phyloP scores from a whole-genome alignment of 2,329 filamentous ascomycete species.

The Tricladium varicosporioides region DNA sequence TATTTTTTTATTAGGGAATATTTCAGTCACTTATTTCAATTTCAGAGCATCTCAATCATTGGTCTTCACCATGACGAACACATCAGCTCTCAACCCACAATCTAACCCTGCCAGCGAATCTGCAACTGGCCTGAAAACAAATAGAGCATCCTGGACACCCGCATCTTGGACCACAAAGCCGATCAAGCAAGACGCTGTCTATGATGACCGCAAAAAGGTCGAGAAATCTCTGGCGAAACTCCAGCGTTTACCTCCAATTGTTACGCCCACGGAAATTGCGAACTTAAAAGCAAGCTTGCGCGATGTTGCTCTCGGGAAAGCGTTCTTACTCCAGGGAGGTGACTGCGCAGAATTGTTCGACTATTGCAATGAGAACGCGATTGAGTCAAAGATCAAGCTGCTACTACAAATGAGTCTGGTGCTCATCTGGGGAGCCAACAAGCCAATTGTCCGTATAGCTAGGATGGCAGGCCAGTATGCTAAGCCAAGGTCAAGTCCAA shows the following conservation, averaged over 20 bases:
- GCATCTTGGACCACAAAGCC: slow-evolving; percentile 75
- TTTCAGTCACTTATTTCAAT: too few relatives aligned
- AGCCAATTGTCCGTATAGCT: slow-evolving; percentile 87
- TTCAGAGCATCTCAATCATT: not conserved
- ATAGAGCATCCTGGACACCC: slow-evolving; percentile 48
- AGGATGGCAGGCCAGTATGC: slow-evolving; percentile 98
- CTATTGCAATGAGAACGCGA: slow-evolving; percentile 86
- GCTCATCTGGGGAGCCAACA: slow-evolving; percentile 80
- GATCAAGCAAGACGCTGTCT: slow-evolving; percentile 73
- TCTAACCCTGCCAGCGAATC: not conserved
- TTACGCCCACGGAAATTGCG: slow-evolving; percentile 77
- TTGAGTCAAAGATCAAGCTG: slow-evolving; percentile 96
- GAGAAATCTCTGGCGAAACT: slow-evolving; percentile 63
- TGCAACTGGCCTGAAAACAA: not conserved
- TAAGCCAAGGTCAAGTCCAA: slow-evolving; percentile 88
- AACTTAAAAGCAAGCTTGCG: slow-evolving; percentile 74
- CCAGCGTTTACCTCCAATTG: slow-evolving; percentile 69
- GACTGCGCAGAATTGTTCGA: slow-evolving; percentile 98
- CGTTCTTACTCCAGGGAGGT: slow-evolving; percentile 92
- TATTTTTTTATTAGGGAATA: not conserved
- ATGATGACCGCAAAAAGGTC: slow-evolving; percentile 61
- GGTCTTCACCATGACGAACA: not conserved
- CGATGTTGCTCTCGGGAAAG: slow-evolving; percentile 85
- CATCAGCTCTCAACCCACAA: not conserved
- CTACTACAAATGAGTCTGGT: slow-evolving; percentile 96